Conservation (phyloP, 2,329 filamentous ascomycete species). For the Paecilomyces dactylethromorphus region DNA sequence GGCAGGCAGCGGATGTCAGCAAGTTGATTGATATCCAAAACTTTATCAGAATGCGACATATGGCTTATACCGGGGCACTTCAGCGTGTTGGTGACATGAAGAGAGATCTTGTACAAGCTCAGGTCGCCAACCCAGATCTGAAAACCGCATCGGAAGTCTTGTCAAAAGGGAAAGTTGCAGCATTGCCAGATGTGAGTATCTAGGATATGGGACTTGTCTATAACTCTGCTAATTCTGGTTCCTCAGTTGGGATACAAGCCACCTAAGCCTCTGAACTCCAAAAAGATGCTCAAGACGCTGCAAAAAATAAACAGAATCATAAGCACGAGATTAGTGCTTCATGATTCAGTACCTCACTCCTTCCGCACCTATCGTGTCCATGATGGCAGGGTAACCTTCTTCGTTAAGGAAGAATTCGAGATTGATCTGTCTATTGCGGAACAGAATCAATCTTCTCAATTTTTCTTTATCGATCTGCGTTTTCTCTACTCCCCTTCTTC, state of each 20-base stretch:
- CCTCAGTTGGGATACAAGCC: constrained; percentile 67
- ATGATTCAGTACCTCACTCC: constrained; percentile 73
- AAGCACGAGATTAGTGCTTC: constrained; percentile 73
- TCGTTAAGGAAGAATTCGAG: constrained; percentile 77
- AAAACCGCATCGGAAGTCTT: constrained; percentile 82
- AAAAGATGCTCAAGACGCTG: constrained; percentile 67
- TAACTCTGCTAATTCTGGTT: constrained; percentile 10
- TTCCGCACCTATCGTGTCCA: constrained; percentile 72
- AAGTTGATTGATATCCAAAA: constrained; percentile 81
- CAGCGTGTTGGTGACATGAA: constrained; percentile 66
- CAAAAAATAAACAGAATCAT: constrained; percentile 78
- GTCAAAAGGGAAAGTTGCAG: constrained; percentile 67
- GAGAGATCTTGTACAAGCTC: constrained; percentile 61
- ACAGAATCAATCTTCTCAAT: constrained; percentile 75
- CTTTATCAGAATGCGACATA: constrained; percentile 61
- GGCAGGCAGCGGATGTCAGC: constrained; percentile 70
- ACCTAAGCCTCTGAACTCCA: constrained; percentile 61
- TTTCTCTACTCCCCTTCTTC: constrained; percentile 70
- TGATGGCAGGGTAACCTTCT: constrained; percentile 86
- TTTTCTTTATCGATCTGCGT: constrained; percentile 90
- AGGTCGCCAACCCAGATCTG: constrained; percentile 83
- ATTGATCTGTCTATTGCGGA: constrained; percentile 86
- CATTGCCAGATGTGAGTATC: constrained; percentile 67
- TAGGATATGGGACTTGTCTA: neutral
- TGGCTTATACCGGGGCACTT: constrained; percentile 55